Evolutionary conservation across 2,329 filamentous ascomycete genomes (phyloP).

Genomic region (Monilinia fructicola): DNA sequence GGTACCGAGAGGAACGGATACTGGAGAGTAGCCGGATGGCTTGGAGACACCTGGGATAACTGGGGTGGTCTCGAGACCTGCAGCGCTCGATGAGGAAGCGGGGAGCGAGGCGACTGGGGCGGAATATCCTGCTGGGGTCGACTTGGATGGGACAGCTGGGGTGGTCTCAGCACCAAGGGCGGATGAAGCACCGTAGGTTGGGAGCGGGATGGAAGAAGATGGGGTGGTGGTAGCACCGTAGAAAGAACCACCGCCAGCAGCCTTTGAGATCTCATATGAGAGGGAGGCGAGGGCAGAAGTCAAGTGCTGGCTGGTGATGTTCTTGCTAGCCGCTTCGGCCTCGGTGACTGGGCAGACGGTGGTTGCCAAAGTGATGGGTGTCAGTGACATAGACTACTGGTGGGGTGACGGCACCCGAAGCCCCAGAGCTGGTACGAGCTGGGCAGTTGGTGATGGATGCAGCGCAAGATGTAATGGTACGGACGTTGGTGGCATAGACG

Average conservation of each 20-base stretch:
- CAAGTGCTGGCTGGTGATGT: slow-evolving; percentile 5
- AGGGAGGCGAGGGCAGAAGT: slow-evolving; percentile 20
- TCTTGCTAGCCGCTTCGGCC: slow-evolving; percentile 43
- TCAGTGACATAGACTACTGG: slow-evolving; percentile 42
- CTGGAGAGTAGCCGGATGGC: slow-evolving; percentile 3
- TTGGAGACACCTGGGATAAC: not conserved
- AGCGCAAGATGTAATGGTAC: slow-evolving; percentile 44
- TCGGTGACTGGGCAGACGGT: slow-evolving; percentile 52
- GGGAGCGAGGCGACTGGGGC: not conserved
- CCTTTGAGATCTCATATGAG: slow-evolving; percentile 24
- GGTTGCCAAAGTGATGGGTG: slow-evolving; percentile 46
- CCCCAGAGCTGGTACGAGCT: slow-evolving; percentile 33
- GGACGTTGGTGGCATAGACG: slow-evolving; percentile 41
- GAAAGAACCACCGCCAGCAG: slow-evolving; percentile 13
- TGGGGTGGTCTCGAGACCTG: slow-evolving; percentile 1
- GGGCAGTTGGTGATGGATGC: slow-evolving; percentile 46
- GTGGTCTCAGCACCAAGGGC: not conserved
- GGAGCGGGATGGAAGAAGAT: not conserved
- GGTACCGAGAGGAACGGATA: slow-evolving; percentile 26
- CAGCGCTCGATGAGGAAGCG: not conserved
- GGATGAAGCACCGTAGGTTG: not conserved
- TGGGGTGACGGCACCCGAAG: slow-evolving; percentile 43
- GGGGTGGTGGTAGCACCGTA: slow-evolving; percentile 12
- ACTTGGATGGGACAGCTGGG: not conserved
- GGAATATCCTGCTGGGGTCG: not conserved